Percentiles rank a stretch among this genome's conserved stretches.
phyloP scores from a whole-genome alignment of 768 basidiomycete species.

The Gelatoporia subvermispora region DNA sequence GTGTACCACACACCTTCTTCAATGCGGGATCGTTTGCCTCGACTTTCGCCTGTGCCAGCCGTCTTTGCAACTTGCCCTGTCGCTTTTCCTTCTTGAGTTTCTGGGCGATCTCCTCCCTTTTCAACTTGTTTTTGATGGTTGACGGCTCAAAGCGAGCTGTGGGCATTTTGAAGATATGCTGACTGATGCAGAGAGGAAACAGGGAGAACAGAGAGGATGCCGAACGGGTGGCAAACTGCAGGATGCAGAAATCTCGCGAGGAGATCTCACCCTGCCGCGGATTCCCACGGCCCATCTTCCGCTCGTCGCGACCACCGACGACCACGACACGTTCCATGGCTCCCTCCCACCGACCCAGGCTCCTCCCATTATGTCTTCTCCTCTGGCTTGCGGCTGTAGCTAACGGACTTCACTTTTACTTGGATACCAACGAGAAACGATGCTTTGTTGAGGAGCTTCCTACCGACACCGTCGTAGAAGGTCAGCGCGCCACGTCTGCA shows the following conservation, averaged over 20 bases:
- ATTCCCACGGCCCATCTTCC: slow-evolving; percentile 16
- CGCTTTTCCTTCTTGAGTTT: slow-evolving; percentile 76
- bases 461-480: slow-evolving; percentile 91
- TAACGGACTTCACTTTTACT: slow-evolving; percentile 92
- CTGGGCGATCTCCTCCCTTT: slow-evolving; percentile 70
- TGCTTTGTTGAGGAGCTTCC: slow-evolving; percentile 98
- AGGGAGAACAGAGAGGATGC: background rate
- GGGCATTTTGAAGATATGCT: slow-evolving; percentile 37
- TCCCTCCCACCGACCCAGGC: slow-evolving; percentile 18
- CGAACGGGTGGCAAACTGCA: background rate
- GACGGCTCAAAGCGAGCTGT: slow-evolving; percentile 56
- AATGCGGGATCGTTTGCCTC: slow-evolving; percentile 72
- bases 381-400: slow-evolving; percentile 39
- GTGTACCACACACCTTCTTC: slow-evolving; percentile 56
- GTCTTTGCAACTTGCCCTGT: slow-evolving; percentile 74
- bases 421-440: slow-evolving; percentile 87
- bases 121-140: slow-evolving; percentile 81
- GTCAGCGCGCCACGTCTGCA: slow-evolving; percentile 34
- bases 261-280: slow-evolving; percentile 1
- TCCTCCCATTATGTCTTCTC: slow-evolving; percentile 32
- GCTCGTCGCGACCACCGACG: slow-evolving; percentile 17
- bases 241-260: slow-evolving; percentile 9
- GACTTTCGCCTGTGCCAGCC: slow-evolving; percentile 71
- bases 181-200: background rate
- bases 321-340: slow-evolving; percentile 17